Base-by-base conservation (phyloP, 2,329 filamentous ascomycete genomes). In the Cadophora malorum region DNA sequence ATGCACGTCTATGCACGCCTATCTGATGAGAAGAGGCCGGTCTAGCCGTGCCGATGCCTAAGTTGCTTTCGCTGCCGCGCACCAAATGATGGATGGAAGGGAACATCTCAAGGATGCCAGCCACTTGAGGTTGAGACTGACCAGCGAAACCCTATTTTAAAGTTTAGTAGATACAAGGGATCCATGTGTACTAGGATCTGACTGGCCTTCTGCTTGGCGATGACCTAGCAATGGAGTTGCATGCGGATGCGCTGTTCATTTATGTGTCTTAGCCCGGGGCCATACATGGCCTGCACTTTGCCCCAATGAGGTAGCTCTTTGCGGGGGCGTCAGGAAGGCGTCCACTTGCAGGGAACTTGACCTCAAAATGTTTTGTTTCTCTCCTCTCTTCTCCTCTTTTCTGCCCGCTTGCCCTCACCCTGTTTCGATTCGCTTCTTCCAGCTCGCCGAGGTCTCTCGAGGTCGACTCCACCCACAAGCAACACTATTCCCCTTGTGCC, bases 101-200 rank as follows among this genome's bases (percentile, higher is more conserved):
- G 41, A 45, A 6, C 12, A 45, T 16, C 4, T 45, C 41, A 19
- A 45, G 41, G 41, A 45, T 45, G 41, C 35, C 35, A 4, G 35
- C 35, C 35, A 38, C 7, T 38, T 38, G 35, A 45, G 41, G 41
- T 16, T 45, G 41, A 19, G 12, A 21, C 19, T 3, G n/a, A 49
- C 45, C 45, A 21, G 45, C 19, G n/a, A 58, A 38, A 38, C 33
- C 35, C 28, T 21, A 50, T 49, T 61, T 62, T 62, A 62, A 49
- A n/a, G 59, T 62, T 62, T 47, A 62, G 59, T n/a, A 62, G 25
- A 47, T 1, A 16, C 59, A 50, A 31, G 59, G 59, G 41, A 62
- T 33, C 41, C 59, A 16, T 49, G 41, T 1, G 7, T 7, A 10
- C 45, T 49, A 10, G 45, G 45, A 49, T 49, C 19, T 49, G 7